Evolutionary conservation across 306 rosid genomes (phyloP).

Genomic region (Cucumis hystrix): DNA sequence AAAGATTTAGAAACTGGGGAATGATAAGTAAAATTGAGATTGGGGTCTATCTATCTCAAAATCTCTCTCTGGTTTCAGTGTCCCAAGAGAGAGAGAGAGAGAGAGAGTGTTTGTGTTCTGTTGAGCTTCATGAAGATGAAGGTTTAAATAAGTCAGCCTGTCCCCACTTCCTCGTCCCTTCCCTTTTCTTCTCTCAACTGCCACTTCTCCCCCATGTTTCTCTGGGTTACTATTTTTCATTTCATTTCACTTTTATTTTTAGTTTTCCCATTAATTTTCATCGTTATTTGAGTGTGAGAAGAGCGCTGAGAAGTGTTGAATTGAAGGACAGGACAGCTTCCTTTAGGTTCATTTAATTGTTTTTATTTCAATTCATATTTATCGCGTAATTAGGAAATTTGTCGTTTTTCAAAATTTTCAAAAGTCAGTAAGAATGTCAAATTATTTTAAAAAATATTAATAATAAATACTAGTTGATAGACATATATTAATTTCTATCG

Average conservation of each 20-base stretch:
- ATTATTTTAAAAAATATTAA: too few species aligned
- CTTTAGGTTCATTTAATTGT: too few species aligned
- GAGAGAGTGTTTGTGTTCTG: background rate
- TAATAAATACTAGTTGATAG: too few species aligned
- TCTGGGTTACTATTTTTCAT: background rate
- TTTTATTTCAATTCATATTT: too few species aligned
- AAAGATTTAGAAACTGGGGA: background rate
- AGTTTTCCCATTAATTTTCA: background rate
- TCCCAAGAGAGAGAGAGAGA: background rate
- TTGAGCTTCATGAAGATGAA: background rate
- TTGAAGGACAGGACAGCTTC: background rate
- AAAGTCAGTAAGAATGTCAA: too few species aligned
- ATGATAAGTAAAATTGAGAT: background rate
- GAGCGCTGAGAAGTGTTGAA: background rate
- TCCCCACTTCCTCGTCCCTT: constrained; percentile 12
- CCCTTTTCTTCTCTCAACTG: background rate
- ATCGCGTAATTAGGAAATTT: too few species aligned
- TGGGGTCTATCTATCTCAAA: background rate
- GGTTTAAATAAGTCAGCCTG: constrained; percentile 9
- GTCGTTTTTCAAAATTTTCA: too few species aligned
- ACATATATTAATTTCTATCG: too few species aligned
- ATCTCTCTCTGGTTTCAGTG: background rate
- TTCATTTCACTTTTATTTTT: background rate
- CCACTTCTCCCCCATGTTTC: background rate
- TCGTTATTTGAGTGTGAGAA: background rate